Percentiles rank a stretch among this genome's conserved stretches.
Evolutionary conservation across 2,329 filamentous ascomycete genomes (phyloP).

Genomic region (Tothia fuscella): DNA sequence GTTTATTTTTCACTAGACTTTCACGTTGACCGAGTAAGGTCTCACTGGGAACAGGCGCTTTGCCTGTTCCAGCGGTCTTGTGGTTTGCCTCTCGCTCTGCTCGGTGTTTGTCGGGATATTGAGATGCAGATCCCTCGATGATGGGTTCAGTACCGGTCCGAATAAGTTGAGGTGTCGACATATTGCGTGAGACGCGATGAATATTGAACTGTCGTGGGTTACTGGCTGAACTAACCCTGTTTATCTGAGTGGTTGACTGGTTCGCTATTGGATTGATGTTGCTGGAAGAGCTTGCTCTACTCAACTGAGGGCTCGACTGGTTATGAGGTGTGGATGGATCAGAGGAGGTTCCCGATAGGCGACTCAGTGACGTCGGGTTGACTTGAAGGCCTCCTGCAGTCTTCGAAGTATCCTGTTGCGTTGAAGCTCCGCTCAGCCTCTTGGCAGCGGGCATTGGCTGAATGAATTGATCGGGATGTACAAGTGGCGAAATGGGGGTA

Average conservation of each 20-base stretch:
- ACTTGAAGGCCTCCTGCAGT: not conserved
- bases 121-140: not conserved
- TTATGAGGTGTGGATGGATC: not conserved
- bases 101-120: not conserved
- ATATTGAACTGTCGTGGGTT: too few relatives aligned
- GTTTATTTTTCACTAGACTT: not conserved
- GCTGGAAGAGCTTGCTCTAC: too few relatives aligned
- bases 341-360: not conserved
- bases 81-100: constrained; percentile 2
- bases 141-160: not conserved
- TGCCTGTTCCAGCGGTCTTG: constrained; percentile 4
- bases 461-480: not conserved
- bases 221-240: too few relatives aligned
- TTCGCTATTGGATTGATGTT: too few relatives aligned
- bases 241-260: too few relatives aligned
- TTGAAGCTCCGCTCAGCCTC: not conserved
- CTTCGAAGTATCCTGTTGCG: not conserved
- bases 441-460: not conserved
- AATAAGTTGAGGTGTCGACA: not conserved
- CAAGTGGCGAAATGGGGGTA: not conserved
- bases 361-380: not conserved
- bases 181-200: not conserved
- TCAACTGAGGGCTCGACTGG: not conserved
- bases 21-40: not conserved
- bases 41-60: not conserved